Base-by-base conservation (phyloP, 2,329 filamentous ascomycete genomes). In the Shiraia sp. region DNA sequence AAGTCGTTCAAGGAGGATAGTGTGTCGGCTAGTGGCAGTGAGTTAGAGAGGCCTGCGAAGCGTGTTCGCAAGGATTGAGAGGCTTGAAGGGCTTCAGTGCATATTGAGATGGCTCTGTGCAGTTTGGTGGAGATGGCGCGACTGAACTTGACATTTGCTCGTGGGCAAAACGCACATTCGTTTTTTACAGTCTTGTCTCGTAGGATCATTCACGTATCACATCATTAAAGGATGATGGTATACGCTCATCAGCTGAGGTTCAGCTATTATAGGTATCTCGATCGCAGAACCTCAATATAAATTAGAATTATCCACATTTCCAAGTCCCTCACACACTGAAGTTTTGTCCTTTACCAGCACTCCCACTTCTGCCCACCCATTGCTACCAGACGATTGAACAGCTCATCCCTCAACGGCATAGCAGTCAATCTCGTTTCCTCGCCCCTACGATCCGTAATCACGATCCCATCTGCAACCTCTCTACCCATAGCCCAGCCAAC, bases 311-410 rank as follows among this genome's bases (percentile, higher is more conserved):
- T 14, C 14, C 25, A n/a, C 22, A 10, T 26, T 24, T 10, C 17
- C 17, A 22, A 41, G 14, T 19, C 16, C 15, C 32, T 32, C 22
- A 14, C 16, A 22, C 9, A 23, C n/a, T n/a, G n/a, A 22, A 22
- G 19, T 22, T 22, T 22, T n/a, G n/a, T n/a, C 14, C 23, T 37
- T 28, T 55, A 92, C 83, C 82, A 88, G 40, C 79, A 79, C 73
- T 90, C 87, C 89, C 88, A 93, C 75, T 90, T 90, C 76, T 93
- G 88, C 10, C 79, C 79, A 1, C 87, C 87, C 70, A 92, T 87
- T 2, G 86, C 81, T 42, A 90, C 72, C 40, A 92, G 64, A 12
- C 88, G 80, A 70, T 93, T 93, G 61, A 93, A 93, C 29, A 95
- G 63, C 70, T 92, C 86, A 55, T 93, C 87, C 27, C 89, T 70